Evolutionary conservation across 352 stramenopile species (phyloP), one percentile per base, ranked within the genome.

Genomic region (Pilasporangium apinafurcum): DNA sequence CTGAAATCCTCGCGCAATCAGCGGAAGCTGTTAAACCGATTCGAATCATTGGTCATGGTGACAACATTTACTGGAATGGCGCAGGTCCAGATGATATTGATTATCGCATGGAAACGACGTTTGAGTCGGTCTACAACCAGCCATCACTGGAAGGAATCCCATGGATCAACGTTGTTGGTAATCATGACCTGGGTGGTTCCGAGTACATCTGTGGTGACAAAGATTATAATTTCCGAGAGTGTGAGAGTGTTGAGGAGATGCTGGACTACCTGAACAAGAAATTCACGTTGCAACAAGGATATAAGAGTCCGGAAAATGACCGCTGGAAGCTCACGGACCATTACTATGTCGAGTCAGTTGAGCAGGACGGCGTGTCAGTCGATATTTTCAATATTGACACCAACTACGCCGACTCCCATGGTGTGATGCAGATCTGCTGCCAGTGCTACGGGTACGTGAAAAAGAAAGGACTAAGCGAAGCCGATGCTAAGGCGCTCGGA

Each of bases 21-120:
- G 81, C 81, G 0, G 69, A 56, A 1, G 73, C 71, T 12, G 68
- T 89, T 42, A 87, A 85, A 44, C 78, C 81, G 0, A 48, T 60
- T 24, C 62, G 68, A 13, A 74, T 93, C 44, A 87, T 93, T 28
- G 72, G 77, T 10, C 81, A 93, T 53, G 81, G 78, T 27, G 82
- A 93, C 62, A 93, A 93, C 65, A 78, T 92, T 27, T 93, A 93
- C 77, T 93, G 79, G 79, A 90, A 92, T 59, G 82, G 82, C 17
- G 79, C 76, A 3, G 82, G 79, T 18, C 68, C 70, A 3, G 67
- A 81, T 8, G 80, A 94, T 34, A 86, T 87, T 34, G 64, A 48
- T 27, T 88, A 86, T 53, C 80, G 79, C 39, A 92, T 94, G 80
- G 71, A 89, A 37, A 68, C 66, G 38, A 92, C 80, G 16, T 94